Conservation (phyloP, 2,329 filamentous ascomycete species). For the Proliferodiscus dingleyae region DNA sequence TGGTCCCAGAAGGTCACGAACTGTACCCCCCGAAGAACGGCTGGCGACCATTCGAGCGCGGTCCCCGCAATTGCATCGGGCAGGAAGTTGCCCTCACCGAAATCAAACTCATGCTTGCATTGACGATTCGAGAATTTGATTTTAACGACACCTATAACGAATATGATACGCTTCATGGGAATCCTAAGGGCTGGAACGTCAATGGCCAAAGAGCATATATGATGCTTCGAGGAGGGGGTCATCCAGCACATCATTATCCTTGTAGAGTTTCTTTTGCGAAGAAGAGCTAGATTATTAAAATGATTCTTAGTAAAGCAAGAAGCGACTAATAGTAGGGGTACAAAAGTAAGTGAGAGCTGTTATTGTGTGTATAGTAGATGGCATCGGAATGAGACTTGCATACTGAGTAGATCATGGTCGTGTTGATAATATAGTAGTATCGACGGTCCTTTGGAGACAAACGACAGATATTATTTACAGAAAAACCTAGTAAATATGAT, state of each 20-base stretch:
- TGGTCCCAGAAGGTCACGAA: slow-evolving; percentile 33
- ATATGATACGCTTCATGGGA: slow-evolving; percentile 12
- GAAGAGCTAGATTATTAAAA: too few relatives aligned
- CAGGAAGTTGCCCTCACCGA: slow-evolving; percentile 49
- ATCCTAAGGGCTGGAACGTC: slow-evolving; percentile 11
- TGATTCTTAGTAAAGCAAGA: too few relatives aligned
- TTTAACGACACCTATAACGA: slow-evolving; percentile 19
- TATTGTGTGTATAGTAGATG: too few relatives aligned
- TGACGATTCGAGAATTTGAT: slow-evolving; percentile 34
- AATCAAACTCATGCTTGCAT: slow-evolving; percentile 43
- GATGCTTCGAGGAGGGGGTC: slow-evolving; percentile 14
- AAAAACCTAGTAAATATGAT: too few relatives aligned
- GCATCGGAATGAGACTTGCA: too few relatives aligned
- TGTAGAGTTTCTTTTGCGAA: slow-evolving; percentile 33
- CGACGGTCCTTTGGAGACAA: too few relatives aligned
- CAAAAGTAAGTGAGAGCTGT: too few relatives aligned
- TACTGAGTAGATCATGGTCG: too few relatives aligned
- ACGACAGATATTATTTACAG: too few relatives aligned
- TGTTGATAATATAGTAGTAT: too few relatives aligned
- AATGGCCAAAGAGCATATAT: slow-evolving; percentile 20
- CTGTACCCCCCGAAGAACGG: slow-evolving; percentile 36
- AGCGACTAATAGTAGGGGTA: too few relatives aligned
- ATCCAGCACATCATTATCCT: slow-evolving; percentile 20
- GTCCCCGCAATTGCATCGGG: slow-evolving; percentile 51
- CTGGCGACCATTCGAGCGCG: slow-evolving; percentile 53